Evolutionary conservation across 163 green algal genomes (phyloP), one percentile per base, ranked within the genome.

Genomic region (Coccomyxa subellipsoidea): DNA sequence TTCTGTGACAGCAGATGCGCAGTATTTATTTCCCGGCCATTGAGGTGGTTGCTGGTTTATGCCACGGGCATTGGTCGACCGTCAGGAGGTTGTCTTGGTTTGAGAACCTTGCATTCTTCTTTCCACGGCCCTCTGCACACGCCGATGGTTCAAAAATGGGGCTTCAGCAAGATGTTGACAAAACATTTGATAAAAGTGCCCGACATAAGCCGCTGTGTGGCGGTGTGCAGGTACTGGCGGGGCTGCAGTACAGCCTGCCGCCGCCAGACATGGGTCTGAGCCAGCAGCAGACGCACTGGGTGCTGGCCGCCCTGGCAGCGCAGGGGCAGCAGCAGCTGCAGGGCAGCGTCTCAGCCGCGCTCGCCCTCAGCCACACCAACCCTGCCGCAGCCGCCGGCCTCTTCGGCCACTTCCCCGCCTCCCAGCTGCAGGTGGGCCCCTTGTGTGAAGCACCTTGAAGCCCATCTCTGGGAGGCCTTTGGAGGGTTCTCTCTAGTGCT

Each of bases 211-310:
- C 47, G 47, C 47, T 66, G 47, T n/a, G n/a, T n/a, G n/a, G n/a
- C n/a, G 27, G 66, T 73, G 66, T 73, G 66, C 66, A 73, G 66
- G n/a, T 73, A 23, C 66, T 73, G 66, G 27, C 66, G 66, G 66
- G 66, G 66, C 66, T 73, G 66, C 66, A 73, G 66, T 73, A 73
- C 66, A 73, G n/a, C 47, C 47, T 73, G 66, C 29, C 27, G 8
- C 21, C 66, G 66, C 66, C 66, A 23, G n/a, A 73, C 66, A 73
- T 32, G 29, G 66, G n/a, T 8, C 27, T 32, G 29, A 32, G 8
- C 18, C 66, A 73, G 29, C 66, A 32, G 66, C 66, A 73, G 66
- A 34, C 66, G 66, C 66, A 73, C 21, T 36, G 27, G 29, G 29
- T 73, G 66, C 66, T 73, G 66, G 66, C 66, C 8, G 66, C 66